Base-by-base conservation (phyloP, 352 stramenopile genomes). In the Globisporangium takayamanum region DNA sequence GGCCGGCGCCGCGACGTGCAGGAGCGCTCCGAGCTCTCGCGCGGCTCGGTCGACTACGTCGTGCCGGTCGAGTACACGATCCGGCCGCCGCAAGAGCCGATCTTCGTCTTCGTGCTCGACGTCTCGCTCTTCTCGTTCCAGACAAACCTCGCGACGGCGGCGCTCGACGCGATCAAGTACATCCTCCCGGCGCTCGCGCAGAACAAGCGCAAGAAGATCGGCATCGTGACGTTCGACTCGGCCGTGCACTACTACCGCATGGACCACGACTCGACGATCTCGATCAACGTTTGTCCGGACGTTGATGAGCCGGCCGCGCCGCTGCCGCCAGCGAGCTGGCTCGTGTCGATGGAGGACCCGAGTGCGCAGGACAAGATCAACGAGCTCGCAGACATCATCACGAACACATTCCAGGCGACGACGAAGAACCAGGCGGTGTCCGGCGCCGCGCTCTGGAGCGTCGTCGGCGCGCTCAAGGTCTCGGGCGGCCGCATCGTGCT, bases 51-150 rank as follows among this genome's bases (percentile, higher is more conserved):
- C 33, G 88, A 96, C 64, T 95, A 93, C 57, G 68, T 94, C 42
- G 88, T 95, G 53, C 77, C 81, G 14, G 59, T 62, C 5, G 84
- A 80, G n/a, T 96, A 96, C 72, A 89, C 81, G 16, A 80, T 92
- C 25, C 84, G 87, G 2, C 69, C 84, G 36, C 77, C 83, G 11
- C 87, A 94, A 59, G 81, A 94, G 46, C 87, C 87, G 14, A 94
- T 96, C 63, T 75, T 91, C 28, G 83, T 96, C 3, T 95, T 96
- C 60, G 70, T 91, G 53, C 76, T 96, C 18, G 87, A 96, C 57
- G 86, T 95, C 33, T 95, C 87, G 22, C 70, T 91, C 10, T 89
- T 89, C 62, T 76, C 86, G 52, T 89, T 93, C 61, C 81, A 94
- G 69, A 89, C 80, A 25, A 76, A 74, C 7, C 68, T 93, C 16